phyloP scores from a whole-genome alignment of 129 eudicot genomes.

The Flaveria trinervia region DNA sequence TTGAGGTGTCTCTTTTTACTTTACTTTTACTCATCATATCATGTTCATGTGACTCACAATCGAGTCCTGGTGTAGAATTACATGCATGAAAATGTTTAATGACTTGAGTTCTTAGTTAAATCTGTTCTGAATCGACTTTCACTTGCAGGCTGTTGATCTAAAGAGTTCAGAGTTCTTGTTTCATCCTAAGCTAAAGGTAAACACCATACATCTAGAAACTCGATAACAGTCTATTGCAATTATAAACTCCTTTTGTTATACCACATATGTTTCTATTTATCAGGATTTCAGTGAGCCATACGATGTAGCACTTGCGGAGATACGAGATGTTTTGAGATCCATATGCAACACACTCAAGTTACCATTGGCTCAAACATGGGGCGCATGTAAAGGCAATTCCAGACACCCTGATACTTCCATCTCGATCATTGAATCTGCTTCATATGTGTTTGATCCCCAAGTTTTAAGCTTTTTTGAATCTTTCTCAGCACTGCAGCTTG shows the following conservation, averaged over 20 bases:
- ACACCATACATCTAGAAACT: conserved; percentile 10
- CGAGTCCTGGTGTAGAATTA: not conserved
- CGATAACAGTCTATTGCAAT: conserved; percentile 2
- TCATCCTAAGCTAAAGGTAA: conserved; percentile 59
- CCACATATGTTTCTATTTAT: conserved; percentile 6
- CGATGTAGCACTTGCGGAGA: conserved; percentile 41
- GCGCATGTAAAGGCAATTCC: conserved; percentile 37
- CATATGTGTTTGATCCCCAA: conserved; percentile 47
- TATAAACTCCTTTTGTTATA: conserved; percentile 23
- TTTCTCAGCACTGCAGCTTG: conserved; percentile 44
- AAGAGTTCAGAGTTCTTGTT: conserved; percentile 51
- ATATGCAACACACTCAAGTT: conserved; percentile 46
- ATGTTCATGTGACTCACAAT: conserved; percentile 1
- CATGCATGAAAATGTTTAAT: conserved; percentile 4
- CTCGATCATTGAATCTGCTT: conserved; percentile 54
- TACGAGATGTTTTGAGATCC: conserved; percentile 43
- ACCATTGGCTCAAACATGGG: conserved; percentile 72
- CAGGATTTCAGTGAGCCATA: conserved; percentile 44
- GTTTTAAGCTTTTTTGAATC: conserved; percentile 50
- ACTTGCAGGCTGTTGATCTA: conserved; percentile 72
- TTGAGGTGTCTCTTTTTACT: conserved; percentile 54
- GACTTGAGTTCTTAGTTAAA: conserved; percentile 20
- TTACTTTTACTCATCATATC: conserved; percentile 2
- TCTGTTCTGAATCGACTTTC: conserved; percentile 25
- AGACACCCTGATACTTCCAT: conserved; percentile 33